These are phyloP conservation scores for Verticillium tricorpus DNA, from an alignment of 2,329 filamentous ascomycete genomes.

Conservation along the genomic window DNA sequence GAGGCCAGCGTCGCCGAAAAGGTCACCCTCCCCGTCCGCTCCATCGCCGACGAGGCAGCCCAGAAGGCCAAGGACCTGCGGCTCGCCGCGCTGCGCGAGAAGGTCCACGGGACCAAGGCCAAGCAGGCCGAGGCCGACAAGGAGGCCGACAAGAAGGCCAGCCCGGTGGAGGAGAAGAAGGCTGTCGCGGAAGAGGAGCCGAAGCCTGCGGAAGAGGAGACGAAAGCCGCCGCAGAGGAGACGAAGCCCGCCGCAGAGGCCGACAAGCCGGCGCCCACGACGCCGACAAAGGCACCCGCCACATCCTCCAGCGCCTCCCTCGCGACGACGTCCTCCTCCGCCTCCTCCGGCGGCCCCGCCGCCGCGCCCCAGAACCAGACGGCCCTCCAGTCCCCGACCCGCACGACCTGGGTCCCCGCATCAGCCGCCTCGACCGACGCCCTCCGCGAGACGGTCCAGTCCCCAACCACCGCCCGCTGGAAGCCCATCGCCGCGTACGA, in stretches of 20 bases:
- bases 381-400: conserved; percentile 41
- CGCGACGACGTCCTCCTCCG: background rate
- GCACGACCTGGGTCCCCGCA: conserved; percentile 34
- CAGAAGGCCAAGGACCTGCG: conserved; percentile 58
- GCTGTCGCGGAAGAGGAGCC: background rate
- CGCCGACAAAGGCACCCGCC: conserved; percentile 4
- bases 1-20: conserved; percentile 16
- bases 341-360: background rate
- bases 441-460: conserved; percentile 32
- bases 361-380: conserved; percentile 12
- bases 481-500: conserved; percentile 23
- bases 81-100: conserved; percentile 48
- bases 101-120: conserved; percentile 45
- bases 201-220: conserved; percentile 2
- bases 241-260: conserved; percentile 4
- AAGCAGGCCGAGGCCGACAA: conserved; percentile 1
- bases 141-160: conserved; percentile 10
- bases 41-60: conserved; percentile 61
- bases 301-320: conserved; percentile 5
- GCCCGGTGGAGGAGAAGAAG: conserved; percentile 14
- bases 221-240: conserved; percentile 5
- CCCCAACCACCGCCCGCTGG: conserved; percentile 37
- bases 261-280: conserved; percentile 1
- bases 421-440: conserved; percentile 14
- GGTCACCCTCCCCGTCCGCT: conserved; percentile 40